Evolutionary conservation across 768 basidiomycete species (phyloP).

Genomic region (Suillus occidentalis): DNA sequence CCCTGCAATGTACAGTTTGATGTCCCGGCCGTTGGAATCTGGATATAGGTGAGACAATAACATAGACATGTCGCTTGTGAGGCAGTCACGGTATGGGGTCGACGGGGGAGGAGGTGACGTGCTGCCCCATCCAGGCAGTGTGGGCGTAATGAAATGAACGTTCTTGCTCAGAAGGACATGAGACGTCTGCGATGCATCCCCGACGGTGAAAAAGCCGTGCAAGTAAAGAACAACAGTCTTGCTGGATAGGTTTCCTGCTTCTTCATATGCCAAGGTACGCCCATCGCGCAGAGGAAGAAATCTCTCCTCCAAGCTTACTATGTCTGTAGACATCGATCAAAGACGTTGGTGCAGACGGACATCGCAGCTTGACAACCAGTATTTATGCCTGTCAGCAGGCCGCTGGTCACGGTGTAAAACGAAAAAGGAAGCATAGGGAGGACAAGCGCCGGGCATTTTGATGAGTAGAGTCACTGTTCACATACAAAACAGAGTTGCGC

Average conservation of each 20-base stretch:
- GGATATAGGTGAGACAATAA: constrained; percentile 54
- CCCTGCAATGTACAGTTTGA: constrained; percentile 51
- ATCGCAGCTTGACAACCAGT: no score
- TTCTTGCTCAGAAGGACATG: constrained; percentile 38
- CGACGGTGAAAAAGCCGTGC: constrained; percentile 57
- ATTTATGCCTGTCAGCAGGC: neutral
- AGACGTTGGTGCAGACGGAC: no score
- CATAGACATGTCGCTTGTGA: constrained; percentile 45
- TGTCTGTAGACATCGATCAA: constrained; percentile 1
- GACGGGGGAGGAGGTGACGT: constrained; percentile 42
- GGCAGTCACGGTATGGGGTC: constrained; percentile 39
- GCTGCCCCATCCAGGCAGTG: constrained; percentile 60
- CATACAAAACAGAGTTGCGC: neutral
- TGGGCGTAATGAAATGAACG: constrained; percentile 49
- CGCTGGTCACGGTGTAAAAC: no score
- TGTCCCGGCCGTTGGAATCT: constrained; percentile 24
- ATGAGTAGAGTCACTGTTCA: neutral
- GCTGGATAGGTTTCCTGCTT: constrained; percentile 50
- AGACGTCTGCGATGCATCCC: constrained; percentile 38
- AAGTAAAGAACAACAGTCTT: constrained; percentile 50
- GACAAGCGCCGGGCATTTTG: neutral
- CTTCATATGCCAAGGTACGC: constrained; percentile 55
- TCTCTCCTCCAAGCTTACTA: constrained; percentile 7
- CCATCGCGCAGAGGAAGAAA: constrained; percentile 33
- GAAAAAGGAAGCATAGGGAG: neutral